Percentiles rank a stretch among this genome's conserved stretches.
phyloP scores from a whole-genome alignment of 148 eudicot genomes.

The Silene uniflora region DNA sequence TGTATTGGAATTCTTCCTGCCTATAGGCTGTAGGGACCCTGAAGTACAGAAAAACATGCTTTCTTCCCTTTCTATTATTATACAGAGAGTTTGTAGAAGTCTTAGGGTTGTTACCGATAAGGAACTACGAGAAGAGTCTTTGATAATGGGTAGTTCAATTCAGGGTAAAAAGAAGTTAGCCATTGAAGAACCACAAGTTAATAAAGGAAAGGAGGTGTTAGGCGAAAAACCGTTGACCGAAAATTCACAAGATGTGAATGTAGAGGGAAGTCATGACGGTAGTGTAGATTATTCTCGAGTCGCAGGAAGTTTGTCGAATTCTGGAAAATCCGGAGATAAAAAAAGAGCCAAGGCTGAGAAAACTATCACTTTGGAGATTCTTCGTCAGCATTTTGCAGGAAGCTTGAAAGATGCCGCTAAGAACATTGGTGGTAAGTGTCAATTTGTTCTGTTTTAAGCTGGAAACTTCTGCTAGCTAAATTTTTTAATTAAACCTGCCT shows the following conservation, averaged over 20 bases:
- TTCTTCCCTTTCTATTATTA: slow-evolving; percentile 50
- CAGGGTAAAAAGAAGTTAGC: slow-evolving; percentile 10
- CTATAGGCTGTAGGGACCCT: slow-evolving; percentile 42
- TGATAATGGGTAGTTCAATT: slow-evolving; percentile 16
- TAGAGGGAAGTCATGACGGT: slow-evolving; percentile 23
- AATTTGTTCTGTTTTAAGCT: background rate
- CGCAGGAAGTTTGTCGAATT: slow-evolving; percentile 36
- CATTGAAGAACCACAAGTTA: slow-evolving; percentile 19
- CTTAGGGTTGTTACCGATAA: slow-evolving; percentile 62
- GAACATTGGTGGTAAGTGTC: slow-evolving; percentile 75
- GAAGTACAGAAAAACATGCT: slow-evolving; percentile 66
- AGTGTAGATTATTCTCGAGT: slow-evolving; percentile 25
- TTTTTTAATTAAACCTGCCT: background rate
- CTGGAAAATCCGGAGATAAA: slow-evolving; percentile 46
- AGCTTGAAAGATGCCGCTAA: slow-evolving; percentile 94
- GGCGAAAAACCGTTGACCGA: slow-evolving; percentile 15
- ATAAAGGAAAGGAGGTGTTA: slow-evolving; percentile 23
- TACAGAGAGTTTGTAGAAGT: slow-evolving; percentile 61
- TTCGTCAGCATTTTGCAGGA: slow-evolving; percentile 88
- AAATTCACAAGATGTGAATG: slow-evolving; percentile 11
- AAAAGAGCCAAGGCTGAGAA: slow-evolving; percentile 67
- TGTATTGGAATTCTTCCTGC: slow-evolving; percentile 88
- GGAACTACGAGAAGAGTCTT: slow-evolving; percentile 57
- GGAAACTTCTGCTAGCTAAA: background rate
- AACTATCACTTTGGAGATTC: slow-evolving; percentile 65